A percentile compares a stretch with the other conserved stretches of the same genome.
Evolutionary conservation across 2,329 filamentous ascomycete genomes (phyloP).

Genomic region (Biscogniauxia mediterranea): DNA sequence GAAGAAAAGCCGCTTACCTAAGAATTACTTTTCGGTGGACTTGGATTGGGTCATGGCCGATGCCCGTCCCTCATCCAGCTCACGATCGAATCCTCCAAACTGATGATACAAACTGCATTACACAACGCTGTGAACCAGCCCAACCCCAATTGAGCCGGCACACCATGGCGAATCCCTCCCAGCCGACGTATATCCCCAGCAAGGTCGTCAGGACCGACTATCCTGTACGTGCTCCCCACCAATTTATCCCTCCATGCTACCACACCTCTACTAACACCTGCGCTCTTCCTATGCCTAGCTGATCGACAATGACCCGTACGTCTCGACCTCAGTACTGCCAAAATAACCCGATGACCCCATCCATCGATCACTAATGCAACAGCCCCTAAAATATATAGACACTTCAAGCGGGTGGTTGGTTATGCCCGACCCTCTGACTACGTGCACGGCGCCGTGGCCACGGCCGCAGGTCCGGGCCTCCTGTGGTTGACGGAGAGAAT

Average conservation of each 20-base stretch:
- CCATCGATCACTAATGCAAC: conserved; percentile 8
- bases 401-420: conserved; percentile 83
- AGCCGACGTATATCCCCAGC: conserved; percentile 61
- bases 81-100: conserved; percentile 17
- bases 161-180: conserved; percentile 40
- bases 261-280: conserved; percentile 27
- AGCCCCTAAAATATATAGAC: conserved; percentile 50
- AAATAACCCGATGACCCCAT: background rate
- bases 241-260: conserved; percentile 18
- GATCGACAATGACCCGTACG: conserved; percentile 98
- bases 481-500: conserved; percentile 81
- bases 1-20: conserved; percentile 32
- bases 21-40: conserved; percentile 7
- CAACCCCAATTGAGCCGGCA: conserved; percentile 30
- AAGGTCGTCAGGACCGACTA: conserved; percentile 82
- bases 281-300: conserved; percentile 57
- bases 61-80: conserved; percentile 16
- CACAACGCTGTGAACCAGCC: conserved; percentile 26
- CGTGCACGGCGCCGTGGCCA: conserved; percentile 63
- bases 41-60: conserved; percentile 21
- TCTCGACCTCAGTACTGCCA: conserved; percentile 16
- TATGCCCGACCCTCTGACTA: conserved; percentile 90
- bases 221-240: conserved; percentile 62
- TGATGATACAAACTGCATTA: conserved; percentile 15
- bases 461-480: conserved; percentile 69